phyloP scores from a whole-genome alignment of 306 rosid species.

The Trifolium dubium region DNA sequence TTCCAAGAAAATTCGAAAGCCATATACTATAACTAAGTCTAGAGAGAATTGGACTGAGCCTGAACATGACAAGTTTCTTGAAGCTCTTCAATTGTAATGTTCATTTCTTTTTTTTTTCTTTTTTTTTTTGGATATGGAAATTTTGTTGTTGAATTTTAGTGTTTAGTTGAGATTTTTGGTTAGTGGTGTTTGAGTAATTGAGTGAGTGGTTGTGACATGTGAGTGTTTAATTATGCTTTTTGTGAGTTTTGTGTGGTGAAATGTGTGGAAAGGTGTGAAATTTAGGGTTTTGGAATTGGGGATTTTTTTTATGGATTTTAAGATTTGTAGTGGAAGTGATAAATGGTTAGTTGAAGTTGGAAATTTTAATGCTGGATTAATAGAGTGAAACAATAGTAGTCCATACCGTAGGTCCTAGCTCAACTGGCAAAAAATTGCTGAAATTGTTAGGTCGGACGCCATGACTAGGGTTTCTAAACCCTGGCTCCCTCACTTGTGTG shows the following conservation, averaged over 20 bases:
- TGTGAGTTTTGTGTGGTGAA: neutral
- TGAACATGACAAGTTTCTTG: constrained; percentile 95
- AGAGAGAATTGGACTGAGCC: constrained; percentile 99
- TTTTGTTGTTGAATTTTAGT: constrained; percentile 31
- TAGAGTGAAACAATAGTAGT: no score
- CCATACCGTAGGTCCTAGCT: no score
- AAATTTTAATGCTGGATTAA: no score
- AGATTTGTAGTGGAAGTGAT: constrained; percentile 11
- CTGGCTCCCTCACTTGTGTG: no score
- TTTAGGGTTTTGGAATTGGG: constrained; percentile 28
- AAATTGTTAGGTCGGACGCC: no score
- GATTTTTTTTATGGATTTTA: neutral
- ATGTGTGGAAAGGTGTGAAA: neutral
- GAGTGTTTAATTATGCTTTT: neutral
- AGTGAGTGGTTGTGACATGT: neutral
- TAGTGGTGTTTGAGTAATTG: neutral
- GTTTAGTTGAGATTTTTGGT: constrained; percentile 4
- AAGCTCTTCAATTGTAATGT: constrained; percentile 86
- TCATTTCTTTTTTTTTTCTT: no score
- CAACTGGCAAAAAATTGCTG: no score
- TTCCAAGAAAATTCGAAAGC: constrained; percentile 82
- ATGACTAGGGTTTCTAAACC: no score
- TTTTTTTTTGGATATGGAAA: neutral
- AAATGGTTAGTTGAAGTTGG: neutral
- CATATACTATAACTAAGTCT: constrained; percentile 95